Evolutionary conservation across 2,329 filamentous ascomycete genomes (phyloP), one percentile per base, ranked within the genome.

Genomic region (Alternaria hordeiaustralica): DNA sequence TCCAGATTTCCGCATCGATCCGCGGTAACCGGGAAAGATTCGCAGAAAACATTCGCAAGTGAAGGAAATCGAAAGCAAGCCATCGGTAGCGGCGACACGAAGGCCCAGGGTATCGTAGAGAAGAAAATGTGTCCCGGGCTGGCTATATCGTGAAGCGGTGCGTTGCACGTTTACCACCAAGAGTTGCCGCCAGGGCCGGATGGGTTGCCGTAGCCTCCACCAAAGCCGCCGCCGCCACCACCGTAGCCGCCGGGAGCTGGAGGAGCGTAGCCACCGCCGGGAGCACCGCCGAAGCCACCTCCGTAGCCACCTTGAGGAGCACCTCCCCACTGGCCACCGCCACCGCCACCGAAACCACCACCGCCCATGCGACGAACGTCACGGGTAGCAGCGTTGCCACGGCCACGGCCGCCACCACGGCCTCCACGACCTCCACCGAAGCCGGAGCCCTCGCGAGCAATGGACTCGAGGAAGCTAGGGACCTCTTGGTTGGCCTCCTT

Each of bases 401-500:
- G 89, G 65, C 92, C 90, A 77, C 92, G 90, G 64, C 93, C 90
- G 66, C 92, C 87, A 69, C 84, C 82, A 63, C 90, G 86, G 59
- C 90, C 84, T 54, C 91, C 87, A 57, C 93, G 91, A 51, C 91
- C 87, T 58, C 93, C 91, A 61, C 93, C 92, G 72, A 89, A 97
- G 74, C 88, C 87, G 67, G 92, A 92, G 69, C 93, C 92, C 84
- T 99, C 96, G 68, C 96, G 94, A 75, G 96, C 95, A 83, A 99
- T 97, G 78, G 92, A 96, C 87, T 99, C 96, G 65, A 99, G 87
- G 89, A 98, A 99, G 51, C 87, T 80, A 30, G 96, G 96, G 67
- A 98, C 89, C 78, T 99, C 96, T 83, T 99, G 96, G 85, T 99
- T 97, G 71, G 96, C 96, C 83, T 99, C 96, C 87, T 98, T 98